Evolutionary conservation across 768 basidiomycete species (phyloP).

Genomic region (Ephemerocybe angulata): DNA sequence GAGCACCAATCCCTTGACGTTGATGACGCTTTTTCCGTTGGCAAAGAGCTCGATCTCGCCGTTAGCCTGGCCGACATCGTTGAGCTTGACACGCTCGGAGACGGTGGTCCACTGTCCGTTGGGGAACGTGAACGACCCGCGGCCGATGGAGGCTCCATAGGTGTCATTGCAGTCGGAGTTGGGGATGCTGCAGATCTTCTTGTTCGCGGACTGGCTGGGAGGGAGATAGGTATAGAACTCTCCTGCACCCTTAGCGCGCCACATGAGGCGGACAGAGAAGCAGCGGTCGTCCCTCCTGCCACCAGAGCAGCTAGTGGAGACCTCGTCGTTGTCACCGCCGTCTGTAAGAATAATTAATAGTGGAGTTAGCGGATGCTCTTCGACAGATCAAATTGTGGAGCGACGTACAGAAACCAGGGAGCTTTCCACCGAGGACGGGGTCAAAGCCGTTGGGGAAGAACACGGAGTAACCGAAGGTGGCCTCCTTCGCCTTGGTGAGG

Average conservation of each 20-base stretch:
- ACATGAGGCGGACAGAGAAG: conserved; percentile 71
- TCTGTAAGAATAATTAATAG: conserved; percentile 28
- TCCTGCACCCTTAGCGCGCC: conserved; percentile 53
- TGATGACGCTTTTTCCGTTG: conserved; percentile 62
- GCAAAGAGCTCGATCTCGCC: conserved; percentile 70
- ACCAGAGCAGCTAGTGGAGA: conserved; percentile 57
- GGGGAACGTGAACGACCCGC: conserved; percentile 62
- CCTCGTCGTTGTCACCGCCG: conserved; percentile 49
- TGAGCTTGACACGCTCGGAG: conserved; percentile 67
- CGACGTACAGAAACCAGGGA: conserved; percentile 65
- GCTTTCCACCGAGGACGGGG: conserved; percentile 68
- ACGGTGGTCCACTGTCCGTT: conserved; percentile 68
- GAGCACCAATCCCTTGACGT: conserved; percentile 51
- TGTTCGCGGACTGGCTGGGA: conserved; percentile 42
- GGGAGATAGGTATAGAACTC: conserved; percentile 76
- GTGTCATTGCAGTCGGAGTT: conserved; percentile 53
- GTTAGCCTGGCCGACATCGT: conserved; percentile 64
- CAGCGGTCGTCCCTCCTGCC: conserved; percentile 54
- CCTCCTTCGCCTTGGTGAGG: conserved; percentile 60
- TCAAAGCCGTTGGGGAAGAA: conserved; percentile 60
- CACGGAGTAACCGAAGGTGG: conserved; percentile 59
- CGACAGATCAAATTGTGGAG: not conserved
- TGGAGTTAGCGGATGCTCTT: not conserved
- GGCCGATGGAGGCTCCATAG: conserved; percentile 66
- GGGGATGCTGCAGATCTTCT: conserved; percentile 48